These are phyloP conservation scores for Dryas integrifolia DNA, from an alignment of 331 rosid species.

Conservation along the genomic window DNA sequence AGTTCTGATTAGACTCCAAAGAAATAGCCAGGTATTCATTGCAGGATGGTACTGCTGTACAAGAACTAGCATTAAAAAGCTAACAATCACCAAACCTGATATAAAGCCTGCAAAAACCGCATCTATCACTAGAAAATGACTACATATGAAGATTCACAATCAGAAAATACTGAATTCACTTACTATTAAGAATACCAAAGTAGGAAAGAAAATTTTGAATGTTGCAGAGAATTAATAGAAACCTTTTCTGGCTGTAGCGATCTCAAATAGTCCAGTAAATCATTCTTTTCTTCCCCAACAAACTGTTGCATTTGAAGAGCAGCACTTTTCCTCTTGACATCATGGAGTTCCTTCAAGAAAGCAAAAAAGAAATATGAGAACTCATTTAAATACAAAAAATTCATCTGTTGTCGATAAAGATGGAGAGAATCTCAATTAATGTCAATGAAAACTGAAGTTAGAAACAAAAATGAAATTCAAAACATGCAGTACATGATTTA, in stretches of 20 bases:
- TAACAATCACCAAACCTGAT: conserved; percentile 5
- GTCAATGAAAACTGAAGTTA: neutral
- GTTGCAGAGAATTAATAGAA: neutral
- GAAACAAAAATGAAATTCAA: neutral
- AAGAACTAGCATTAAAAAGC: neutral
- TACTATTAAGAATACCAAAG: neutral
- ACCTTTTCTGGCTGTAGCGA: conserved; percentile 96
- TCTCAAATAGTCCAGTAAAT: conserved; percentile 86
- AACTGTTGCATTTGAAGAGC: conserved; percentile 93
- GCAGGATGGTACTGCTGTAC: neutral
- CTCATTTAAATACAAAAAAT: neutral
- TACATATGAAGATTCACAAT: neutral
- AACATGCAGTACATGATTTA: neutral
- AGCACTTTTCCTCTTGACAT: conserved; percentile 78
- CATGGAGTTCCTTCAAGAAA: conserved; percentile 68
- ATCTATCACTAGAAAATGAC: neutral
- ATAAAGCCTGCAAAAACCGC: conserved; percentile 16
- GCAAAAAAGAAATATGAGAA: conserved; percentile 19
- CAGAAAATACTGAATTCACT: neutral
- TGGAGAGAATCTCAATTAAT: neutral
- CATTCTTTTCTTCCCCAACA: conserved; percentile 93
- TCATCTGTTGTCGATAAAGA: neutral
- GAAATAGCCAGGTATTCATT: neutral
- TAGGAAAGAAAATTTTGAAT: neutral
- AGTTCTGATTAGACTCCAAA: neutral